phyloP scores from a whole-genome alignment of 2,329 filamentous ascomycete species.

The Aspergillus texensis region DNA sequence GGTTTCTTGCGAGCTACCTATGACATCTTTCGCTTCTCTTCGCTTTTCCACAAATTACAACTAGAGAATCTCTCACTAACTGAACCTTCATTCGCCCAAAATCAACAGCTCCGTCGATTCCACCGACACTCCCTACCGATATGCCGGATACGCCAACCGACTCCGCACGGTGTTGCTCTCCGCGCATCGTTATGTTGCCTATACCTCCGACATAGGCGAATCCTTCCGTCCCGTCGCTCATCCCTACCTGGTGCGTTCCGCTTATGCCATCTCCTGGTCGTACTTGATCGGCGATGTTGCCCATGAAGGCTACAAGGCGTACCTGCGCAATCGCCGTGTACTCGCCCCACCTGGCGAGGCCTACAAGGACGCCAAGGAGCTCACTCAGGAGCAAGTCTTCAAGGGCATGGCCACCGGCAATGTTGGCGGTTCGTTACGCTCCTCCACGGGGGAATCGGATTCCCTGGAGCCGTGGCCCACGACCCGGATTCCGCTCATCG shows the following conservation, averaged over 20 bases:
- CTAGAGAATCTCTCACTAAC: neutral
- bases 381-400: slow-evolving; percentile 33
- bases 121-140: slow-evolving; percentile 82
- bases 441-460: slow-evolving; percentile 20
- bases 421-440: slow-evolving; percentile 22
- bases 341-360: slow-evolving; percentile 67
- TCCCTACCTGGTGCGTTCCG: slow-evolving; percentile 75
- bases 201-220: slow-evolving; percentile 95
- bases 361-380: slow-evolving; percentile 42
- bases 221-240: slow-evolving; percentile 93
- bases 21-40: no score
- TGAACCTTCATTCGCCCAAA: neutral
- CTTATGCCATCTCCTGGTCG: slow-evolving; percentile 89
- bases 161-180: slow-evolving; percentile 84
- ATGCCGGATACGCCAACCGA: slow-evolving; percentile 87
- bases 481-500: slow-evolving; percentile 67
- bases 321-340: slow-evolving; percentile 78
- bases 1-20: no score
- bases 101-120: slow-evolving; percentile 67
- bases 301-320: slow-evolving; percentile 94
- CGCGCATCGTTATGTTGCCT: slow-evolving; percentile 94
- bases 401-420: slow-evolving; percentile 42
- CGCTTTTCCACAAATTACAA: no score
- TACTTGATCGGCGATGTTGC: slow-evolving; percentile 89
- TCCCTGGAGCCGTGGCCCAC: slow-evolving; percentile 42